These are phyloP conservation scores for Solanum lycopersicoides DNA, from an alignment of 257 asterid genomes.

Conservation along the genomic window DNA sequence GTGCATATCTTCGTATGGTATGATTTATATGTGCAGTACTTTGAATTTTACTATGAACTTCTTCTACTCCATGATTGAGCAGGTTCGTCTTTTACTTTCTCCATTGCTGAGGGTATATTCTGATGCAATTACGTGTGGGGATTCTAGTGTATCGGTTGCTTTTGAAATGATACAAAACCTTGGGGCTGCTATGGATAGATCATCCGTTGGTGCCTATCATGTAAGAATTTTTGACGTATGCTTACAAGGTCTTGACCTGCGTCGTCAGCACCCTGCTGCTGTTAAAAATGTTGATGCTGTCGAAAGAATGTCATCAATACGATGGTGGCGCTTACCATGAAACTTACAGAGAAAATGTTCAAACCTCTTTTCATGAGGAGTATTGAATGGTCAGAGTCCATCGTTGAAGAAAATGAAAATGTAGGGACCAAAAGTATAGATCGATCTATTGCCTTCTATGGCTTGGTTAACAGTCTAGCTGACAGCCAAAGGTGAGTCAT, in stretches of 20 bases:
- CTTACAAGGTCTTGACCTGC: conserved; percentile 85
- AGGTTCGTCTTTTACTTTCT: conserved; percentile 87
- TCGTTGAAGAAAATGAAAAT: conserved; percentile 28
- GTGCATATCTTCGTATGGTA: not conserved
- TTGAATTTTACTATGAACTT: not conserved
- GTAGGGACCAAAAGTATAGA: conserved; percentile 21
- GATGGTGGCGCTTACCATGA: conserved; percentile 59
- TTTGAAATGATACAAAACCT: conserved; percentile 69
- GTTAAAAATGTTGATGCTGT: conserved; percentile 43
- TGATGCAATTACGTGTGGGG: conserved; percentile 56
- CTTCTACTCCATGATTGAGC: not conserved
- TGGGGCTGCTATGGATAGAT: conserved; percentile 68
- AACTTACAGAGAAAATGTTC: conserved; percentile 80
- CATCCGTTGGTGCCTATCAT: conserved; percentile 58
- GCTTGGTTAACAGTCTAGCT: conserved; percentile 67
- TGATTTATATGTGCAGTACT: not conserved
- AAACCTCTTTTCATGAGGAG: conserved; percentile 76
- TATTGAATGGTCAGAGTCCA: conserved; percentile 80
- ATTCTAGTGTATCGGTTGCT: conserved; percentile 46
- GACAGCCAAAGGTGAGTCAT: conserved; percentile 69
- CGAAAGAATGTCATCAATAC: conserved; percentile 60
- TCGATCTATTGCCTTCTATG: conserved; percentile 74
- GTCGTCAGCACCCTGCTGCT: conserved; percentile 51
- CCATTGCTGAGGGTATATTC: conserved; percentile 52
- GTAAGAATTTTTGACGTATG: conserved; percentile 71